A percentile compares a stretch with the other conserved stretches of the same genome.
phyloP scores from a whole-genome alignment of 2,329 filamentous ascomycete species.

The Curvularia verruculosa region DNA sequence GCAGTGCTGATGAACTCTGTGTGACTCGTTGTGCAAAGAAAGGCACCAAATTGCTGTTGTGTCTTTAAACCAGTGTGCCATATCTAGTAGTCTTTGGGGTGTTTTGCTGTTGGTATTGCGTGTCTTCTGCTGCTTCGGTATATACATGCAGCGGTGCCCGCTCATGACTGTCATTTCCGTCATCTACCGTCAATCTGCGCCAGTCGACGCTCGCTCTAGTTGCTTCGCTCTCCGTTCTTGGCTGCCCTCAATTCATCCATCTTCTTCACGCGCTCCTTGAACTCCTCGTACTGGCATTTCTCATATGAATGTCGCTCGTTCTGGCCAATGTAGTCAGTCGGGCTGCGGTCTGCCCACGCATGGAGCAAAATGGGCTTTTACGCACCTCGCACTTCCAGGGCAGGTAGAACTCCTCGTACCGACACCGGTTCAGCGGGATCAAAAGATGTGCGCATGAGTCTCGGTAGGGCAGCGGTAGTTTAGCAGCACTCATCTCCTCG shows the following conservation, averaged over 20 bases:
- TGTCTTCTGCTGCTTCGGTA: conserved; percentile 33
- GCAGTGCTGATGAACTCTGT: neutral
- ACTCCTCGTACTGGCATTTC: conserved; percentile 98
- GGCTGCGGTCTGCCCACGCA: neutral
- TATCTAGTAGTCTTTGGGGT: neutral
- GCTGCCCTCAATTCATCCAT: conserved; percentile 94
- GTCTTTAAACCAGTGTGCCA: neutral
- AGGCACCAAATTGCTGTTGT: neutral
- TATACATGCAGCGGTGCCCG: conserved; percentile 40
- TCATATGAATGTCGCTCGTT: conserved; percentile 97
- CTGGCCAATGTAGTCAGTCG: conserved; percentile 57
- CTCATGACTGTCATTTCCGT: conserved; percentile 5
- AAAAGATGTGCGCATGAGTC: conserved; percentile 95
- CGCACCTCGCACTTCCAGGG: conserved; percentile 97
- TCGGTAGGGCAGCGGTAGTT: conserved; percentile 86
- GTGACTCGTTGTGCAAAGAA: neutral
- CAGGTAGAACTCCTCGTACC: conserved; percentile 87
- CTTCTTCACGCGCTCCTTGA: conserved; percentile 97
- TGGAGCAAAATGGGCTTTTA: neutral
- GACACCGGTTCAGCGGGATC: conserved; percentile 95
- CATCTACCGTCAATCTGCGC: conserved; percentile 1
- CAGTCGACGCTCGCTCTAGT: conserved; percentile 56
- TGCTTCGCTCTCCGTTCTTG: conserved; percentile 84
- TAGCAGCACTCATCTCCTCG: conserved; percentile 92
- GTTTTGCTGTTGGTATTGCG: conserved; percentile 1